Base-by-base conservation (phyloP, 352 stramenopile species). In the Albugo candida region DNA sequence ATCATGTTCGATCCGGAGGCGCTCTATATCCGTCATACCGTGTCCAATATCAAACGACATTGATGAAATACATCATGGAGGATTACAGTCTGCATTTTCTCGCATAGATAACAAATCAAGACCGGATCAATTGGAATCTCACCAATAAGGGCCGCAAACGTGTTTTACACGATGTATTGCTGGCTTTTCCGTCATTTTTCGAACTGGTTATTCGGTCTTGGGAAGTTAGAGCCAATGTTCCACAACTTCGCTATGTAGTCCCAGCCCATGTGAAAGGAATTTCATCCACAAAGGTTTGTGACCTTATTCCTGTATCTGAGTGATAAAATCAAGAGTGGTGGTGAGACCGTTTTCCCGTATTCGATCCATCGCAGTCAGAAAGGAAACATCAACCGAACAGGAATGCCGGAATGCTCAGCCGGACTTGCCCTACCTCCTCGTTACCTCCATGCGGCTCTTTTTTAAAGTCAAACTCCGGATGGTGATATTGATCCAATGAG, bases 301-400 rank as follows among this genome's bases (percentile, higher is more conserved):
- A 97, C 91, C 13, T 67, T 97, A 11, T 95, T 97, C 42, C 68
- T 95, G 56, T 97, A 98, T 64, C 63, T 98, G 35, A 95, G 80
- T 52, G 79, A 96, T 48, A 94, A 95, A 11, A 63, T 69, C 12
- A 74, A 93, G 49, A 31, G 24, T 8, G 92, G 92, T 42, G 92
- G 92, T 14, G 77, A 97, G 63, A 97, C 91, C 3, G 76, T 97
- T 14, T 97, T 98, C 59, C 89, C 67, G 27, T 81, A 83, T 58
- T 81, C 66, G 21, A 76, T 63, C 17, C 60, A 71, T 56, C 59
- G 64, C 11, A 21, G 77, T 18, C 57, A 73, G 49, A 81, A 69
- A 14, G 24, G 8, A 8, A 55, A 55, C 41, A 82, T 82, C 49
- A 52, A 71, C 47, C 69, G 71, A 20, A 60, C 74, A 24, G 71